These are phyloP conservation scores for Ustilago hordei DNA, from an alignment of 1,284 basidiomycete genomes.

Conservation along the genomic window DNA sequence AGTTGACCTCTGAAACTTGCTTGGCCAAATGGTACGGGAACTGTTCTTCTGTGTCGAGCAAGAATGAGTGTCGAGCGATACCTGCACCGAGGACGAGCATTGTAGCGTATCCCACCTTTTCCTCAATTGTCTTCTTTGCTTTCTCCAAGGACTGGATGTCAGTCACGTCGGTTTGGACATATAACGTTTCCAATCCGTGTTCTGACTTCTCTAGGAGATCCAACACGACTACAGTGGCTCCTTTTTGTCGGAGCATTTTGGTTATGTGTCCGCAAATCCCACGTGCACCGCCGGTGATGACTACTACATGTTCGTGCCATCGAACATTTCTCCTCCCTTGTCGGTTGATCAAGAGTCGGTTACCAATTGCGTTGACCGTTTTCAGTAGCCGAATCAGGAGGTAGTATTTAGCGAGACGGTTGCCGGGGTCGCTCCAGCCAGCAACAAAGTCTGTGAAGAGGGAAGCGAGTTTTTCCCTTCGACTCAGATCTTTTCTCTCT, in stretches of 20 bases:
- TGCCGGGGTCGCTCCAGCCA: conserved; percentile 24
- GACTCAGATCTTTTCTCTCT: conserved; percentile 26
- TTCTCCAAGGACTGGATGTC: conserved; percentile 49
- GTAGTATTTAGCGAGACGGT: conserved; percentile 38
- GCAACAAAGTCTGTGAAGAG: conserved; percentile 24
- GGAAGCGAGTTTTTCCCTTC: conserved; percentile 20
- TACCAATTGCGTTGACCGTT: conserved; percentile 48
- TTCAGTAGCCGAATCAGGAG: conserved; percentile 38
- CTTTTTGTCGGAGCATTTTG: conserved; percentile 41
- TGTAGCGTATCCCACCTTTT: conserved; percentile 50
- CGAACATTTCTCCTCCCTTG: conserved; percentile 29
- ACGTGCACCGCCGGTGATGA: conserved; percentile 57
- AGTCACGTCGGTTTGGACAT: conserved; percentile 54
- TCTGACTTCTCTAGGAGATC: conserved; percentile 50
- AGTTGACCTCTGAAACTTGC: conserved; percentile 53
- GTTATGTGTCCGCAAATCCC: conserved; percentile 53
- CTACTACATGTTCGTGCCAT: conserved; percentile 55
- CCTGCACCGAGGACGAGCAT: conserved; percentile 58
- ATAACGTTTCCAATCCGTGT: conserved; percentile 48
- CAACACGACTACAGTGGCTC: conserved; percentile 53
- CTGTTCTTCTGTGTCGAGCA: conserved; percentile 54
- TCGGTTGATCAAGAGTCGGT: conserved; percentile 45
- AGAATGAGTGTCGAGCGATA: conserved; percentile 48
- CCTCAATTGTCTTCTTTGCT: conserved; percentile 41
- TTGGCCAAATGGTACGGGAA: conserved; percentile 42